Base-by-base conservation (phyloP, 106 monocot species). In the Apostasia ramifera region DNA sequence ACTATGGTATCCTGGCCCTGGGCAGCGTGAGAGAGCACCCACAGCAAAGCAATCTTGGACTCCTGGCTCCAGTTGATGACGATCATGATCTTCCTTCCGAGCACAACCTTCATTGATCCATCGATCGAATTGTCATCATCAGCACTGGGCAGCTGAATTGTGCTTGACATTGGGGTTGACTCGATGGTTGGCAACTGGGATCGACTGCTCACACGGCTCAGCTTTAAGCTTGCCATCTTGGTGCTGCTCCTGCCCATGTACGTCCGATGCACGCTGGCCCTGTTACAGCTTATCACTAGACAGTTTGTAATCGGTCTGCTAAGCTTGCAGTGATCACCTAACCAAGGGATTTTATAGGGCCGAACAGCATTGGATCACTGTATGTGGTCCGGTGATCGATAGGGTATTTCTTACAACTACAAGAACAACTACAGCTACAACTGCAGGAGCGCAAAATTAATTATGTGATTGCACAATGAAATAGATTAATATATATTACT, bases 21-120 rank as follows among this genome's bases (percentile, higher is more conserved):
- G 2, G 75, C 71, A 1, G 74, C 48, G 58, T 83, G 78, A 10
- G 83, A 67, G 4, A 83, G 72, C 2, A 79, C 83, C 83, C 83
- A 83, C n/a, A 68, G 74, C 55, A 83, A 40, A 6, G 83, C 83
- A 42, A 39, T 15, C 71, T 74, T 83, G 8, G 83, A 70, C 52
- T 71, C 83, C 14, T 40, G 44, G 47, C 71, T 71, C 6, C 71
- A 72, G 62, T 83, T 79, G 14, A 79, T 79, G 6, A 71, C 75
- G 3, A 83, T 58, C 77, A 83, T 66, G 8, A 83, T 53, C 68
- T 57, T 66, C 62, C 71, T 71, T 5, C 75, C 79, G 2, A 43
- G 42, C 42, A 63, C 42, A 12, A 14, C 56, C 42, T 26, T 26
- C 26, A 12, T 39, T 63, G 62, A 44, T 63, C 6, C 44, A 42